phyloP scores from a whole-genome alignment of 1,139 yeast genomes.

The Hanseniaspora uvarum region DNA sequence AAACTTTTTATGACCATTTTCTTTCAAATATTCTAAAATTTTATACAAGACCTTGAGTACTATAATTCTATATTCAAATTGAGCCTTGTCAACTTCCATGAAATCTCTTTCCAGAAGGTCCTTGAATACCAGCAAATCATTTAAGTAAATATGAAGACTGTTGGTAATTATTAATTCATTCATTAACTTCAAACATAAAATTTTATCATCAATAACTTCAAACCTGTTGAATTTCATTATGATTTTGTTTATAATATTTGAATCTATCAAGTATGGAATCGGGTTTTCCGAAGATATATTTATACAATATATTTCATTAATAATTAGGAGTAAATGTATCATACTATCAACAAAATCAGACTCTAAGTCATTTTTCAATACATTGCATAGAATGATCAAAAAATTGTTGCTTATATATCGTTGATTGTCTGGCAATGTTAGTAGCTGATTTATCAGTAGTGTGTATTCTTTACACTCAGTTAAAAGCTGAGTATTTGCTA shows the following conservation, averaged over 20 bases:
- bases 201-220: slow-evolving; percentile 5
- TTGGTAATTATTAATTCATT: neutral
- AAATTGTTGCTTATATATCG: neutral
- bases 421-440: neutral
- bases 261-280: slow-evolving; percentile 12
- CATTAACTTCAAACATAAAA: slow-evolving; percentile 12
- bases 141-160: slow-evolving; percentile 45
- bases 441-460: neutral
- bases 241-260: slow-evolving; percentile 11
- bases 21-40: slow-evolving; percentile 1
- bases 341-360: neutral
- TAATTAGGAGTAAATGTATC: slow-evolving; percentile 3
- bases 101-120: slow-evolving; percentile 70
- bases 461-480: slow-evolving; percentile 7
- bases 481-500: neutral
- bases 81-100: neutral
- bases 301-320: slow-evolving; percentile 7
- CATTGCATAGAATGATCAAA: slow-evolving; percentile 6
- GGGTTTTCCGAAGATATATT: slow-evolving; percentile 2
- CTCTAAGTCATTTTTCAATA: slow-evolving; percentile 7
- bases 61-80: neutral
- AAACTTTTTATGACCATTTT: neutral
- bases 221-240: slow-evolving; percentile 14
- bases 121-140: slow-evolving; percentile 76
- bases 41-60: slow-evolving; percentile 7